Evolutionary conservation across 176 grass and related monocot genomes (phyloP), one percentile per base, ranked within the genome.

Genomic region (Avena eriantha): DNA sequence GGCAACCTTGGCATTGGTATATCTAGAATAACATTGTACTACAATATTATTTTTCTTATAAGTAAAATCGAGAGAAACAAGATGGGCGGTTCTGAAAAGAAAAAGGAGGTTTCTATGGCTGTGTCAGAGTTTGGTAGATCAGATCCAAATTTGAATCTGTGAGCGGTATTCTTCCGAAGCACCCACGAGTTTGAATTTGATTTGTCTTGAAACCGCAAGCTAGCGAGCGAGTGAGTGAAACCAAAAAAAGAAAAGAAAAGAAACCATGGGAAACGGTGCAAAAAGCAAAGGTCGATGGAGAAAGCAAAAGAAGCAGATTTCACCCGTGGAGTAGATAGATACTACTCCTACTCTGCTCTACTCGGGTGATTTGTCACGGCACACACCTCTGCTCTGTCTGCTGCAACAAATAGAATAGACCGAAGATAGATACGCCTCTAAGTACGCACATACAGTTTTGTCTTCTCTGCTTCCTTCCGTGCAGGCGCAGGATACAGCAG

Each of bases 251-350:
- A 35, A 10, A 36, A 36, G 5, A 2, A 23, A 80, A 46, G 56
- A 63, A 78, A 58, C 18, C 86, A 10, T 88, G 21, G 86, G 80
- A 84, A 83, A 78, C 58, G 86, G 35, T 61, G 87, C 21, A 73
- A 19, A 88, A 88, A 88, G 87, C 51, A 71, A 78, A 83, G 80
- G 80, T 15, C 10, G 29, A 83, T 70, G 24, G 13, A 3, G 51
- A 88, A 69, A 88, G 26, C 73, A 88, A 75, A 87, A 55, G 34
- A 36, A 14, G 3, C 78, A 82, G 59, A 87, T 74, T 59, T n/a
- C 51, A 6, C 51, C 17, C 10, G 29, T 35, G 8, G 9, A 34
- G 35, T 63, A 45, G n/a, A 45, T 7, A 34, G 18, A 54, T 23
- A 4, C 16, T 56, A 36, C 24, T 34, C 19, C 21, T 54, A 7